Evolutionary conservation across 495 filamentous ascomycete genomes (phyloP), one percentile per base, ranked within the genome.

Genomic region (Monascus purpureus): DNA sequence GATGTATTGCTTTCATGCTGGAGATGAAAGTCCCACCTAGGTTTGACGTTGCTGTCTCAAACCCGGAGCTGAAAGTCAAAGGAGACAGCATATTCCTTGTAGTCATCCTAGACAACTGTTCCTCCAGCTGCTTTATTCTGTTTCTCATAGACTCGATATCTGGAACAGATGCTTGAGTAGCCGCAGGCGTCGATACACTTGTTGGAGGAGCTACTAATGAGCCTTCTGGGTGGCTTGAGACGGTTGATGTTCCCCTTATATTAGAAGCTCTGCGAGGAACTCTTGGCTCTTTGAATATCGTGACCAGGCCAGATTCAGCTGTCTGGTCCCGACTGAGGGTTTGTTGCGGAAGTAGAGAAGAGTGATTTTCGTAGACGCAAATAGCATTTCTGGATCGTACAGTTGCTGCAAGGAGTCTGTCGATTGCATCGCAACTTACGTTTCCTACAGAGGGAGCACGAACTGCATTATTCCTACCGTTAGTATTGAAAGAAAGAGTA

Each of bases 401-500:
- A 72, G 36, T 70, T 67, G 37, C 51, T 64, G 36, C 65, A 72
- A 4, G 68, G 65, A 8, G 18, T 42, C 37, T 62, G 55, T 16
- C 61, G 52, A 46, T 67, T 58, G 40, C 68, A 72, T 38, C 50
- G 47, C n/a, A 69, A 59, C 34, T 72, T 72, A 9, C 65, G 53
- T 35, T 43, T 55, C 18, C 64, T 44, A 25, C 68, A 72, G 1
- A 61, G 46, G 19, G 41, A 36, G 40, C 66, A 70, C 2, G 66
- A 56, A n/a, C 57, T 57, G 24, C 5, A 13, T 19, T 26, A 2
- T 11, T 30, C n/a, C 25, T 47, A 29, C 46, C n/a, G n/a, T n/a
- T n/a, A n/a, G n/a, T n/a, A n/a, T n/a, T n/a, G n/a, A n/a, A n/a
- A n/a, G n/a, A n/a, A n/a, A n/a, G n/a, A n/a, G n/a, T n/a, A n/a